Conservation (phyloP, 2,329 filamentous ascomycete genomes). For the Epicoccum sorghinum region DNA sequence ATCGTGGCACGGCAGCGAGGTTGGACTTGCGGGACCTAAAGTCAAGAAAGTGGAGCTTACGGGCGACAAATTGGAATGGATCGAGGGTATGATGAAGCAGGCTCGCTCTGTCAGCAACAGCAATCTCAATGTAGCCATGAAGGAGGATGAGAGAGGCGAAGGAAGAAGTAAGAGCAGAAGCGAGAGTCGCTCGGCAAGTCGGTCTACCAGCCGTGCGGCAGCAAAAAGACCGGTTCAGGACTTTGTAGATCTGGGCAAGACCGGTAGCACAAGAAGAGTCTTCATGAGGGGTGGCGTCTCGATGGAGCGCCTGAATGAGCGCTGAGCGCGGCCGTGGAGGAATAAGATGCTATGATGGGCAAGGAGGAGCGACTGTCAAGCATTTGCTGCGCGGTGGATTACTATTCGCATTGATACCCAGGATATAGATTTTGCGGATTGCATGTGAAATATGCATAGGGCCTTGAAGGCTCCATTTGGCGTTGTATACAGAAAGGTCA, state of each 20-base stretch:
- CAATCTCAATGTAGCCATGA: slow-evolving; percentile 47
- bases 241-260: slow-evolving; percentile 74
- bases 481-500: no score
- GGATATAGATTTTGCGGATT: slow-evolving; percentile 18
- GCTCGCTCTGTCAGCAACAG: slow-evolving; percentile 74
- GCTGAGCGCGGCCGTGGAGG: background rate
- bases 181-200: slow-evolving; percentile 38
- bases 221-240: slow-evolving; percentile 33
- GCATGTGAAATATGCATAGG: background rate
- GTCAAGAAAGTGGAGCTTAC: slow-evolving; percentile 68
- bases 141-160: slow-evolving; percentile 22
- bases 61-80: slow-evolving; percentile 77
- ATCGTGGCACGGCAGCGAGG: slow-evolving; percentile 50
- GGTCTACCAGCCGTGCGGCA: slow-evolving; percentile 25
- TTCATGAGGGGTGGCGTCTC: slow-evolving; percentile 58
- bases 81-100: slow-evolving; percentile 81
- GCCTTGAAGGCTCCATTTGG: background rate
- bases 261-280: slow-evolving; percentile 74
- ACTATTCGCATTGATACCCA: slow-evolving; percentile 18
- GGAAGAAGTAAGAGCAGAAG: slow-evolving; percentile 35
- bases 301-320: slow-evolving; percentile 12
- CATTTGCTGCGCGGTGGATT: slow-evolving; percentile 1
- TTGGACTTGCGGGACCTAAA: slow-evolving; percentile 74
- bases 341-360: background rate
- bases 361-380: background rate